Conservation (phyloP, 441 rosid genomes). For the Adansonia gregorii region DNA sequence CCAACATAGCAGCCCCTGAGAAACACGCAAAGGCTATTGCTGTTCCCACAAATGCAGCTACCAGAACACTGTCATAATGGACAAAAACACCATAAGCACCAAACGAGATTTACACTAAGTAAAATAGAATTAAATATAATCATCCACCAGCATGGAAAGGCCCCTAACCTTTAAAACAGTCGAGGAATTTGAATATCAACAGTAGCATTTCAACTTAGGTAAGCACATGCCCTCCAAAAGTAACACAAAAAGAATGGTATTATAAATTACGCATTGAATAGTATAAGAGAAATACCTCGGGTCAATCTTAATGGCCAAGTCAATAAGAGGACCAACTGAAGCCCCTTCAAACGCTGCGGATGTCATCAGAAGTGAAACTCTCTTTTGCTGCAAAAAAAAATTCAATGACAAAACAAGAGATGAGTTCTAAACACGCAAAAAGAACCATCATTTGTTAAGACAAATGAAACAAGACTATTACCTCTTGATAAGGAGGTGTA, state of each 20-base stretch:
- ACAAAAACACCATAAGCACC: background rate
- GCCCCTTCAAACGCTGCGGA: constrained; percentile 72
- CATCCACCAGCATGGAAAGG: background rate
- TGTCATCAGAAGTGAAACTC: constrained; percentile 62
- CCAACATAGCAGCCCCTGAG: constrained; percentile 85
- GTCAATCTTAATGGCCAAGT: constrained; percentile 63
- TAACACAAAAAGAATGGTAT: background rate
- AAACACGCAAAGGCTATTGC: constrained; percentile 79
- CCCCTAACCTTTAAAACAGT: background rate
- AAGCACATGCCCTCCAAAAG: background rate
- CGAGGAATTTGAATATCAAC: background rate
- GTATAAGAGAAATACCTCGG: constrained; percentile 48
- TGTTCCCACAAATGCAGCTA: constrained; percentile 83
- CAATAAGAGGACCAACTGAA: constrained; percentile 74
- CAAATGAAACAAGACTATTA: constrained; percentile 22
- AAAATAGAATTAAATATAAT: background rate
- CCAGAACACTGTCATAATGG: constrained; percentile 52
- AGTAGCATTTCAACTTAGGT: background rate
- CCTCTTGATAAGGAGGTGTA: constrained; percentile 55
- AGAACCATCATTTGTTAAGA: background rate
- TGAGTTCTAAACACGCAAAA: background rate
- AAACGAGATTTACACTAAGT: background rate
- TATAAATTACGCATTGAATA: background rate
- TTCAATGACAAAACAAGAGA: background rate
- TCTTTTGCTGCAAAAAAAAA: constrained; percentile 57